A percentile compares a stretch with the other conserved stretches of the same genome.
phyloP scores from a whole-genome alignment of 257 asterid species.

The Gentiana straminea region DNA sequence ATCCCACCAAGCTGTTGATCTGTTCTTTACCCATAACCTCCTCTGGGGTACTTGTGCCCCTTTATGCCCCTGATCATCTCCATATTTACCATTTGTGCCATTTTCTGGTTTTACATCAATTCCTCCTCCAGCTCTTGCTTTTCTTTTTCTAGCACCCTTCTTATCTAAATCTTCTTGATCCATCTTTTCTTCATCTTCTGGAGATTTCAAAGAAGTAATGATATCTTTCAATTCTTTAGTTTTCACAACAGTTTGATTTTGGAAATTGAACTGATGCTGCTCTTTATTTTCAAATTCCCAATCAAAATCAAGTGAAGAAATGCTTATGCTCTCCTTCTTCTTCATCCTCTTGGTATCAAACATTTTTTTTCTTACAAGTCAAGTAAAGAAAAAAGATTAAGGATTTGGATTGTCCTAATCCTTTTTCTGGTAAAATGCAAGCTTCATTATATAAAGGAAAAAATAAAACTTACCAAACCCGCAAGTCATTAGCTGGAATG shows the following conservation, averaged over 20 bases:
- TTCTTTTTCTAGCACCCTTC: slow-evolving; percentile 29
- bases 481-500: no score
- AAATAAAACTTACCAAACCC: no score
- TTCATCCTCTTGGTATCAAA: slow-evolving; percentile 41
- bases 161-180: slow-evolving; percentile 34
- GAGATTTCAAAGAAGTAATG: slow-evolving; percentile 54
- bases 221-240: slow-evolving; percentile 73
- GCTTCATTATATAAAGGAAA: no score
- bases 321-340: slow-evolving; percentile 10
- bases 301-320: slow-evolving; percentile 6
- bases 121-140: slow-evolving; percentile 17
- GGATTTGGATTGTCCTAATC: no score
- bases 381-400: not conserved
- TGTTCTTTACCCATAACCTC: slow-evolving; percentile 81
- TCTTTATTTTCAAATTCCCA: slow-evolving; percentile 2
- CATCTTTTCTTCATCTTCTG: slow-evolving; percentile 69
- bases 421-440: no score
- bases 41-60: slow-evolving; percentile 33
- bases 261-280: slow-evolving; percentile 11
- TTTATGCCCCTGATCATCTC: slow-evolving; percentile 8
- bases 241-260: slow-evolving; percentile 43
- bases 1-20: slow-evolving; percentile 97
- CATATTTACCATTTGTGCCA: not conserved
- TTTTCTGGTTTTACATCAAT: not conserved
- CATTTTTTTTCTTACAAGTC: slow-evolving; percentile 23